Conservation (phyloP, 305 asterid genomes). For the Nicotiana rustica region DNA sequence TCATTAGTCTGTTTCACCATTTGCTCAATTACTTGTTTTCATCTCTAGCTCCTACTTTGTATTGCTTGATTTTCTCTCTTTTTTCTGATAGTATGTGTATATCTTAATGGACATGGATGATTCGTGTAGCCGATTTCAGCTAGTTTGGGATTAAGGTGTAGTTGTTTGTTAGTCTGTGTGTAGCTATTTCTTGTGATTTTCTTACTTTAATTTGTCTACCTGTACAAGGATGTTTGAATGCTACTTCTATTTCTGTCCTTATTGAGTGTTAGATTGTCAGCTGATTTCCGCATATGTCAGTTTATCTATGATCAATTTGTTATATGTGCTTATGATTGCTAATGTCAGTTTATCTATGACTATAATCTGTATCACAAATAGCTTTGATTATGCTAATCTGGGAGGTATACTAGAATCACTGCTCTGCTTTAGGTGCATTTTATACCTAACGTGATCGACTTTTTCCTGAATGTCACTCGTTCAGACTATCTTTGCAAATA, state of each 20-base stretch:
- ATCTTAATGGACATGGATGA: background rate
- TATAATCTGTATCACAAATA: background rate
- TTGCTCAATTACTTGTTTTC: slow-evolving; percentile 5
- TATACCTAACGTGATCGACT: background rate
- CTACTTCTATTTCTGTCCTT: background rate
- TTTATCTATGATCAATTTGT: background rate
- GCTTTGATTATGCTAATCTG: background rate
- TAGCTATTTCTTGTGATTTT: background rate
- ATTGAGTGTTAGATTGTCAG: background rate
- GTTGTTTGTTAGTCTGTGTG: background rate
- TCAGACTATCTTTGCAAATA: background rate
- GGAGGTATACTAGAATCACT: background rate
- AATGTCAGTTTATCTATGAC: background rate
- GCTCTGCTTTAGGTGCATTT: background rate
- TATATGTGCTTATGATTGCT: background rate
- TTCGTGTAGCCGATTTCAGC: background rate
- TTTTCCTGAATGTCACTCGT: background rate
- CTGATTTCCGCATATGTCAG: background rate
- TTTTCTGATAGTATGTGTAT: background rate
- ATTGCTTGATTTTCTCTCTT: background rate
- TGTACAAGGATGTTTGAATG: background rate
- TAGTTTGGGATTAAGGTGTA: background rate
- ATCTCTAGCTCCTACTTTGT: background rate
- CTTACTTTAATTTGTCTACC: background rate
- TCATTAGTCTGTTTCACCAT: background rate